Evolutionary conservation across 2,329 filamentous ascomycete species (phyloP).

Genomic region (Exophiala viscosa): DNA sequence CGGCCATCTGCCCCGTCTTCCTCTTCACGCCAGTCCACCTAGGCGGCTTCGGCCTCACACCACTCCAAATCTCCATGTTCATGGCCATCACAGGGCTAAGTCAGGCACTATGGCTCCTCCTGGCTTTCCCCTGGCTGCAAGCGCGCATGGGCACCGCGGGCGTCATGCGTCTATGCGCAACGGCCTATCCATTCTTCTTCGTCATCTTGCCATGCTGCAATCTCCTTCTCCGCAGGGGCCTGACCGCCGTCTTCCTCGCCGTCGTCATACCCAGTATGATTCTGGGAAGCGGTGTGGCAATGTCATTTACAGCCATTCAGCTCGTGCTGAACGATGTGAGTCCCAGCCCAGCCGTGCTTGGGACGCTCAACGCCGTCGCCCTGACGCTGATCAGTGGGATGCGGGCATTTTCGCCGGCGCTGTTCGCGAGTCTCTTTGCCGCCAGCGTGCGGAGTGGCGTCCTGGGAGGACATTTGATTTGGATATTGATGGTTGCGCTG

Average conservation of each 20-base stretch:
- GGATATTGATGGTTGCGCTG: conserved; percentile 53
- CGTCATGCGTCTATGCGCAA: conserved; percentile 57
- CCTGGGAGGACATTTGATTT: conserved; percentile 62
- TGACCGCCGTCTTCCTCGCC: conserved; percentile 56
- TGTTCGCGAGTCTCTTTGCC: conserved; percentile 66
- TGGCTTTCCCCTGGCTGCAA: conserved; percentile 67
- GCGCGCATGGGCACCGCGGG: conserved; percentile 62
- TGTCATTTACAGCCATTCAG: conserved; percentile 67
- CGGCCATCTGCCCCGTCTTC: conserved; percentile 65
- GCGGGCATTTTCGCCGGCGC: conserved; percentile 62
- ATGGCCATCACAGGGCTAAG: conserved; percentile 62
- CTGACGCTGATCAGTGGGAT: conserved; percentile 61
- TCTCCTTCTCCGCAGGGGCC: conserved; percentile 51
- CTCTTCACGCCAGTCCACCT: conserved; percentile 60
- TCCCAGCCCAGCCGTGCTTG: conserved; percentile 61
- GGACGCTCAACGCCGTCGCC: conserved; percentile 67
- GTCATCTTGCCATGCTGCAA: conserved; percentile 53
- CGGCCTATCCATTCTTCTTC: conserved; percentile 64
- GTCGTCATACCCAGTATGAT: conserved; percentile 43
- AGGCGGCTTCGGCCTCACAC: conserved; percentile 63
- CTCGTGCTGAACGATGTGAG: conserved; percentile 71
- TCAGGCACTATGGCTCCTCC: conserved; percentile 68
- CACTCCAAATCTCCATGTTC: conserved; percentile 62
- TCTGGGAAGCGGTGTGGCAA: conserved; percentile 61
- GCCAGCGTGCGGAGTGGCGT: conserved; percentile 60